Base-by-base conservation (phyloP, 2,329 filamentous ascomycete genomes). In the Lecanicillium sp. region DNA sequence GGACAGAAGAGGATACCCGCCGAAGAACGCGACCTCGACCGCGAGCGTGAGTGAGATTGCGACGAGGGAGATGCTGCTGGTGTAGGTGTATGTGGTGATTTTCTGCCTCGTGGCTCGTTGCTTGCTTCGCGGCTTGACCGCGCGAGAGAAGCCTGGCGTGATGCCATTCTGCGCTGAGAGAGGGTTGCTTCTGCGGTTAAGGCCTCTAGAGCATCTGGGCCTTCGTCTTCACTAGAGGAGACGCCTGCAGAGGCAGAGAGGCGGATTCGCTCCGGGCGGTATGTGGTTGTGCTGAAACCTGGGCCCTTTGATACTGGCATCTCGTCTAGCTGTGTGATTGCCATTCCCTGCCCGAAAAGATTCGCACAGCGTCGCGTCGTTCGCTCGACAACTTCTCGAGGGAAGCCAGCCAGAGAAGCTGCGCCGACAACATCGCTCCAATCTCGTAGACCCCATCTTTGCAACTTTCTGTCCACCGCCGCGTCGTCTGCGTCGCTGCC, bases 401-500 rank as follows among this genome's bases (percentile, higher is more conserved):
- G 65, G 59, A 88, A 89, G 0, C 84, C 86, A 2, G 75, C 75
- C 35, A 94, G 62, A 0, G 85, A 73, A 3, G 90, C 90, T 1
- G 87, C 70, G 1, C 85, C 85, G 19, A 95, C 62, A 2, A 95
- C 74, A 48, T 94, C 85, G 48, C 79, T 83, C 90, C 90, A 96
- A 61, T 94, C 84, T 16, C 84, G 73, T 11, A 78, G 63, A 12
- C 58, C 67, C 54, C 57, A 68, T 32, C 55, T 51, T 3, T 50
- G 46, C 4, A 58, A 50, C 38, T 49, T 58, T n/a, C 44, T 47
- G 12, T 53, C 50, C 11, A 34, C 33, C 15, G 48, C 52, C 22
- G 41, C 45, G 14, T 46, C 44, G 17, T 45, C 41, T 3, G 47
- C 44, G 19, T 48, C 35, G 16, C 45, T 9, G 36, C 32, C 4